These are phyloP conservation scores for Neolentinus lepideus DNA, from an alignment of 1,284 basidiomycete species.

Conservation along the genomic window DNA sequence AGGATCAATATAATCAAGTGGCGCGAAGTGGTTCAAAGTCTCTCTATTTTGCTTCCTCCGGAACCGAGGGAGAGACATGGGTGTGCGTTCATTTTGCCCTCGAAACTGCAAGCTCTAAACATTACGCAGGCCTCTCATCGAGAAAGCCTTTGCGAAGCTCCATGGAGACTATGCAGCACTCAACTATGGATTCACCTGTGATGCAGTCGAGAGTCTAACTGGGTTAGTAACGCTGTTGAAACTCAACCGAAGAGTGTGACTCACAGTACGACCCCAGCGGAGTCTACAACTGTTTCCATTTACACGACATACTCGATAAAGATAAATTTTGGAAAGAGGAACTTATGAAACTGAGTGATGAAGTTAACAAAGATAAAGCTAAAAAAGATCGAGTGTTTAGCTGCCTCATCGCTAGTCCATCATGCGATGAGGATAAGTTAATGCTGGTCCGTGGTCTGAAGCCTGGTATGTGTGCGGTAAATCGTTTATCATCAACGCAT, in stretches of 20 bases:
- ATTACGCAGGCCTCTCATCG: slow-evolving; percentile 29
- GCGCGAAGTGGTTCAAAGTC: slow-evolving; percentile 39
- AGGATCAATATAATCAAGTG: slow-evolving; percentile 34
- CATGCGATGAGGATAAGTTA: background rate
- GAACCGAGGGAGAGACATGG: slow-evolving; percentile 40
- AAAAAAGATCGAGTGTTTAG: slow-evolving; percentile 37
- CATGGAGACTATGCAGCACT: slow-evolving; percentile 40
- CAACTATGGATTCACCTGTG: slow-evolving; percentile 29
- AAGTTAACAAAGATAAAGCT: background rate
- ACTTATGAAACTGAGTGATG: slow-evolving; percentile 24
- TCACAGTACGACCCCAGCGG: slow-evolving; percentile 22
- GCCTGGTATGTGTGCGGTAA: background rate
- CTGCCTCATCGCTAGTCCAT: slow-evolving; percentile 6
- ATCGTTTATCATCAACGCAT: background rate
- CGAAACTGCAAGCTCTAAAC: background rate
- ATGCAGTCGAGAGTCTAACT: slow-evolving; percentile 43
- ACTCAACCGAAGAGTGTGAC: background rate
- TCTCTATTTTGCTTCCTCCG: slow-evolving; percentile 44
- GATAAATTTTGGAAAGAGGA: slow-evolving; percentile 38
- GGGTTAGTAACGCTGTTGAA: slow-evolving; percentile 23
- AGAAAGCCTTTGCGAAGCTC: slow-evolving; percentile 50
- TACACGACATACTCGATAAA: slow-evolving; percentile 36
- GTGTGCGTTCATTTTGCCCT: slow-evolving; percentile 17
- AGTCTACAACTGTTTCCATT: slow-evolving; percentile 31
- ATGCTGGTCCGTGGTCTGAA: background rate